Evolutionary conservation across 345 rosid species (phyloP), one percentile per base, ranked within the genome.

Genomic region (Microthlaspi erraticum): DNA sequence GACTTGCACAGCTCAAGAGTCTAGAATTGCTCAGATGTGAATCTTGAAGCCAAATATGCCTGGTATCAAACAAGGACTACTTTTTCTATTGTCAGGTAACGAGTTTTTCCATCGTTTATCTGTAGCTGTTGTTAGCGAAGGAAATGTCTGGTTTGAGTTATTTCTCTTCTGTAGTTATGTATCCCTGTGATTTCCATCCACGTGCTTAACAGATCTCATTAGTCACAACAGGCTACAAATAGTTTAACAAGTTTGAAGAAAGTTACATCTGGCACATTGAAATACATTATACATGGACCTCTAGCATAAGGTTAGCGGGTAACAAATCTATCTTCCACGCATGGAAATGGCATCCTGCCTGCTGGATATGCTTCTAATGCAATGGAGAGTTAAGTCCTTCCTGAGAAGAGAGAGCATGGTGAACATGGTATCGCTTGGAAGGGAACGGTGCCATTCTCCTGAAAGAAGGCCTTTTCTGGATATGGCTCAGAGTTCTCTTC

Each of bases 311-410:
- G 66, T 58, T 73, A 31, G 16, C 41, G 4, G 39, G 68, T 19
- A 50, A 37, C 44, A 66, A 20, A 12, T 66, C 11, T 38, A 39
- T 39, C 45, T 14, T 57, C 60, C 54, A 18, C 32, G 26, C 29
- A 9, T 38, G 34, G 44, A 51, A 19, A 61, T 41, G 32, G 53
- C 61, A 17, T 56, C 10, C 6, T 45, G 59, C 31, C 4, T 45
- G 59, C 31, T 72, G 43, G 7, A 4, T 56, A 46, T 56, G 53
- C 68, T 60, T 62, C 70, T 87, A 89, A 18, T 68, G 74, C 32
- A 86, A 77, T 14, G 96, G 93, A 71, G 96, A 86, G 83, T 75
- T 81, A 3, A 87, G 89, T 70, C 97, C 97, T 62, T 91, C 98
- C 77, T 87, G 97, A 65, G 96, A 85, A 49, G 98, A 87, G 70